phyloP scores from a whole-genome alignment of 768 basidiomycete species.

The Psilocybe tampanensis region DNA sequence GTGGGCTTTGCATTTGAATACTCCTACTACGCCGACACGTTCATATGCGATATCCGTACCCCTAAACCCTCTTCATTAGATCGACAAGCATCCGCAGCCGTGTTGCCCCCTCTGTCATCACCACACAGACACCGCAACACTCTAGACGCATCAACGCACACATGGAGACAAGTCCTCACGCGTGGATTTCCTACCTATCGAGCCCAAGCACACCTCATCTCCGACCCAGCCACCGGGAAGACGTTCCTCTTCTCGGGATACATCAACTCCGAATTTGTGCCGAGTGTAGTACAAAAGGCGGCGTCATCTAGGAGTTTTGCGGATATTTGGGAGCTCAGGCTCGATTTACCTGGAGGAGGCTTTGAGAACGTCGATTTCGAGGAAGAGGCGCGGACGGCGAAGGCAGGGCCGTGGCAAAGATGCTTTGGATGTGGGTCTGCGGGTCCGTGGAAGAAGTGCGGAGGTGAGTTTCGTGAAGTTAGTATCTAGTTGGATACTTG shows the following conservation, averaged over 20 bases:
- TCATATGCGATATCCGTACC: conserved; percentile 22
- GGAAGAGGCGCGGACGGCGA: conserved; percentile 37
- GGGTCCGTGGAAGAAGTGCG: conserved; percentile 41
- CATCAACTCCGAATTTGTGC: conserved; percentile 39
- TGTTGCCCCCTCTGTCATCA: too few relatives aligned
- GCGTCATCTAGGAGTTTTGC: conserved; percentile 27
- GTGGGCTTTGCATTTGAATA: conserved; percentile 26
- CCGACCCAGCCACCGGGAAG: conserved; percentile 37
- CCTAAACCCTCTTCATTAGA: too few relatives aligned
- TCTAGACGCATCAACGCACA: too few relatives aligned
- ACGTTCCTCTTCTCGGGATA: conserved; percentile 42
- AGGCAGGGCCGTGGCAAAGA: conserved; percentile 41
- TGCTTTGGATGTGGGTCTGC: conserved; percentile 41
- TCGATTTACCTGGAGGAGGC: conserved; percentile 36
- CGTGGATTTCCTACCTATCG: conserved; percentile 45
- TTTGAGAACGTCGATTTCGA: conserved; percentile 39
- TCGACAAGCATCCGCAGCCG: too few relatives aligned
- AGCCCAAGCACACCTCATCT: conserved; percentile 32
- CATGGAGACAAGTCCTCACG: conserved; percentile 41
- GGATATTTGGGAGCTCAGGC: conserved; percentile 41
- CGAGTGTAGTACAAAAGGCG: too few relatives aligned
- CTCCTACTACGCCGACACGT: conserved; percentile 45
- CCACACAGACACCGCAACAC: too few relatives aligned
- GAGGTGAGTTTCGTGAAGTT: conserved; percentile 26
- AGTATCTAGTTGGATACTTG: not conserved